Percentiles rank a stretch among this genome's conserved stretches.
Conservation (phyloP, 176 grass and related monocot genomes). For the Chloris gayana region DNA sequence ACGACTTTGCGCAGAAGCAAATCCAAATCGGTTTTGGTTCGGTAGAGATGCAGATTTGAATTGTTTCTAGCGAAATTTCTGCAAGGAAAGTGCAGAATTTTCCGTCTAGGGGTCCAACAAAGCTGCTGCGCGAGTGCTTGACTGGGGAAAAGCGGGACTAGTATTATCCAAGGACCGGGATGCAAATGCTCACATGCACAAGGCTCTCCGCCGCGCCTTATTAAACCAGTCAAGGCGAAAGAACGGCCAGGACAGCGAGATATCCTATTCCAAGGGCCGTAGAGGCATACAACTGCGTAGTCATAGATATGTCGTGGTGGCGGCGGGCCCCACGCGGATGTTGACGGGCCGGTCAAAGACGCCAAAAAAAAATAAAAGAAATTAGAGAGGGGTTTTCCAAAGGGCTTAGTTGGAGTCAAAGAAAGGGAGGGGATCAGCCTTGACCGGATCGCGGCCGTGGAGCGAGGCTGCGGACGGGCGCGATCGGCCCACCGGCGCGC, state of each 20-base stretch:
- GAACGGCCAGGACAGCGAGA: conserved; percentile 11
- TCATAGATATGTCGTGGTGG: conserved; percentile 23
- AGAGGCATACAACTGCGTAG: not conserved
- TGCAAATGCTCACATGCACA: not conserved
- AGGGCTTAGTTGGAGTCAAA: conserved; percentile 49
- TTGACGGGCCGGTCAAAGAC: conserved; percentile 48
- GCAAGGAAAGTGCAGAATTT: conserved; percentile 8
- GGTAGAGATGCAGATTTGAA: not conserved
- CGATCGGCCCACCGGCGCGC: conserved; percentile 20
- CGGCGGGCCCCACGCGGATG: conserved; percentile 21
- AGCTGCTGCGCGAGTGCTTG: not conserved
- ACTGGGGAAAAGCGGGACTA: not conserved
- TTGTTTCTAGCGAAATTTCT: not conserved
- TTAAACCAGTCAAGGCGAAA: conserved; percentile 15
- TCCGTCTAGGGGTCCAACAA: not conserved
- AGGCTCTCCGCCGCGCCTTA: not conserved
- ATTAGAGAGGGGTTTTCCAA: not conserved
- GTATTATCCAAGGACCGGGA: not conserved
- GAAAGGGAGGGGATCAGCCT: conserved; percentile 2
- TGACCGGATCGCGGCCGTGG: conserved; percentile 34
- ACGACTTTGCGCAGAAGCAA: not conserved
- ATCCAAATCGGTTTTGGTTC: not conserved
- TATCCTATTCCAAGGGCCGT: conserved; percentile 27
- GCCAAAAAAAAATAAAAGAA: not conserved
- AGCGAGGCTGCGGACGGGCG: not conserved